Conservation (phyloP, 306 rosid genomes). For the Dryas octopetala region DNA sequence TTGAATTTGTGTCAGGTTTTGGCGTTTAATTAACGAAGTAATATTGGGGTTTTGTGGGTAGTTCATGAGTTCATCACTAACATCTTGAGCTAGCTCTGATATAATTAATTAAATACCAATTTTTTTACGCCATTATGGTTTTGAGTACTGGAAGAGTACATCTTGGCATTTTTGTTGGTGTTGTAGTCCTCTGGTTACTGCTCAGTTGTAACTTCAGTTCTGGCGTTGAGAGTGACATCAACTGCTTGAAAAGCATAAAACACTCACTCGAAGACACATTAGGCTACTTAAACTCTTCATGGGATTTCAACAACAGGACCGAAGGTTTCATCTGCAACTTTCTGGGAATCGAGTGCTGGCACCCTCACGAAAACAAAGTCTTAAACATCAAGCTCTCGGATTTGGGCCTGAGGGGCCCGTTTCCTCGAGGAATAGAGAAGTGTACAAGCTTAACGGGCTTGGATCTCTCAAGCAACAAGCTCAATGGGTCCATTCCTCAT, state of each 20-base stretch:
- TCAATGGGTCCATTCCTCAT: background rate
- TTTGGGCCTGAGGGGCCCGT: slow-evolving; percentile 16
- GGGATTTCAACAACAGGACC: slow-evolving; percentile 56
- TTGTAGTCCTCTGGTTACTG: slow-evolving; percentile 35
- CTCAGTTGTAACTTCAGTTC: slow-evolving; percentile 34
- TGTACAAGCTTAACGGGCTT: slow-evolving; percentile 13
- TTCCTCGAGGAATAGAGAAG: slow-evolving; percentile 15
- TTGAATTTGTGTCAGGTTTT: too few relatives aligned
- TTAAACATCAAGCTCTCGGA: slow-evolving; percentile 1
- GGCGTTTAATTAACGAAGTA: too few relatives aligned
- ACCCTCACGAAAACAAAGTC: slow-evolving; percentile 4
- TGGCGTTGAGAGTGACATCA: slow-evolving; percentile 49
- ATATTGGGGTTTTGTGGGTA: too few relatives aligned
- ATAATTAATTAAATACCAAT: too few relatives aligned
- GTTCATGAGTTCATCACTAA: too few relatives aligned
- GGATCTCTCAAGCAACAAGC: slow-evolving; percentile 4
- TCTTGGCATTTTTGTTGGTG: slow-evolving; percentile 6
- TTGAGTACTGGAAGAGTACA: too few relatives aligned
- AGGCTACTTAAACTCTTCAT: slow-evolving; percentile 20
- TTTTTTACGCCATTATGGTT: too few relatives aligned
- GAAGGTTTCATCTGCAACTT: slow-evolving; percentile 62
- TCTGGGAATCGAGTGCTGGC: slow-evolving; percentile 25
- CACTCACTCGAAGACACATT: slow-evolving; percentile 42
- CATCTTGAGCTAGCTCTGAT: too few relatives aligned
- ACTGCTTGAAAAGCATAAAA: slow-evolving; percentile 51